Evolutionary conservation across 2,329 filamentous ascomycete species (phyloP).

Genomic region (Ophiocordyceps polyrhachis-furcata): DNA sequence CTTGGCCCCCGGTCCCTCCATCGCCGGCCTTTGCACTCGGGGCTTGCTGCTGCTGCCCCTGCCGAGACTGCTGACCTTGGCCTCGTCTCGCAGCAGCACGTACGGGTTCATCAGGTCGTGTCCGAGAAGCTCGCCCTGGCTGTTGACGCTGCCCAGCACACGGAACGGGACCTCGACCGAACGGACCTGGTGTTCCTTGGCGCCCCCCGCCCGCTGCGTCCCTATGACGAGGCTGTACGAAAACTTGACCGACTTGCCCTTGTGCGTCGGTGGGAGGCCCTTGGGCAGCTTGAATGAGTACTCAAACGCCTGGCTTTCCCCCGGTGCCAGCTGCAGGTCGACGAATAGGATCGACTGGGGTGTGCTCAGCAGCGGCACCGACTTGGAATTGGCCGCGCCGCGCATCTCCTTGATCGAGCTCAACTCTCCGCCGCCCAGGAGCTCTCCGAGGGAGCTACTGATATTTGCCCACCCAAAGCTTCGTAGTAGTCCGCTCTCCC

Average conservation of each 20-base stretch:
- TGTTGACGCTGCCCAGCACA: constrained; percentile 82
- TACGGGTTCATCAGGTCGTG: constrained; percentile 94
- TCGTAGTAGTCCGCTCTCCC: constrained; percentile 62
- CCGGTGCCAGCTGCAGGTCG: constrained; percentile 69
- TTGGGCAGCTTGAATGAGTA: constrained; percentile 75
- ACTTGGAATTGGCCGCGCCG: constrained; percentile 65
- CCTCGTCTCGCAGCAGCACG: constrained; percentile 70
- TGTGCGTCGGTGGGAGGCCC: constrained; percentile 79
- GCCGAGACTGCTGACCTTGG: constrained; percentile 35
- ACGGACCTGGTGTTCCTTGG: constrained; percentile 64
- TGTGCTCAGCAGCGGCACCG: constrained; percentile 80
- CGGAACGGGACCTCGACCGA: constrained; percentile 89
- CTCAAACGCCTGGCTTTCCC: constrained; percentile 72
- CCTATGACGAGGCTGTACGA: constrained; percentile 81
- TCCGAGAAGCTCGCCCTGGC: constrained; percentile 69
- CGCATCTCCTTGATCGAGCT: constrained; percentile 95
- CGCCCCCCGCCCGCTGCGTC: constrained; percentile 66
- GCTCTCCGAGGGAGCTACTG: constrained; percentile 69
- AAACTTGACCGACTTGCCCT: constrained; percentile 86
- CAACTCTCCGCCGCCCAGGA: constrained; percentile 72
- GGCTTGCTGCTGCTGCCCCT: constrained; percentile 8
- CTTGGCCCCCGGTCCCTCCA: constrained; percentile 20
- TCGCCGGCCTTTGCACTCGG: constrained; percentile 10
- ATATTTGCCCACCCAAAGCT: constrained; percentile 77
- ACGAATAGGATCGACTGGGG: constrained; percentile 94